Evolutionary conservation across 2,329 filamentous ascomycete species (phyloP).

Genomic region (Diaporthe caulivora): DNA sequence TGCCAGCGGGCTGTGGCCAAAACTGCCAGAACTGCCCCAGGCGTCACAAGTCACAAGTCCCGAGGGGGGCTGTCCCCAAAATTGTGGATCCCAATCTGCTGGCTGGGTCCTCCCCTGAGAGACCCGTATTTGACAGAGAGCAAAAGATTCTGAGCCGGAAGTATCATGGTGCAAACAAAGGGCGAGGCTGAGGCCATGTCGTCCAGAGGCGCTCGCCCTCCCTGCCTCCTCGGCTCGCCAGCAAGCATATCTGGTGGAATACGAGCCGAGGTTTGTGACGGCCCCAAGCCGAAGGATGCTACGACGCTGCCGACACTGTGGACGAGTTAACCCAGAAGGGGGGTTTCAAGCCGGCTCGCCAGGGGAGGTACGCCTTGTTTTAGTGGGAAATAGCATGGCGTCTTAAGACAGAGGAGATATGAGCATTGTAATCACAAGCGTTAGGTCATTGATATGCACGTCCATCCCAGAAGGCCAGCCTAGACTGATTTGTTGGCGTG

Average conservation of each 20-base stretch:
- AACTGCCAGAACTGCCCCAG: background rate
- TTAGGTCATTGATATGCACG: slow-evolving; percentile 5
- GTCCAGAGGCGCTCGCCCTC: background rate
- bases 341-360: background rate
- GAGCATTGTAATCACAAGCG: background rate
- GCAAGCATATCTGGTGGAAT: slow-evolving; percentile 7
- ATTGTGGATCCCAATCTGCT: slow-evolving; percentile 25
- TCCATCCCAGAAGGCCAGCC: background rate
- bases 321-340: background rate
- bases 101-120: slow-evolving; percentile 29
- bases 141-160: background rate
- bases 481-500: background rate
- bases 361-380: background rate
- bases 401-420: background rate
- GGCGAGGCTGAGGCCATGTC: background rate
- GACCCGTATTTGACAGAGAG: slow-evolving; percentile 14
- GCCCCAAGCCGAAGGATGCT: background rate
- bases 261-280: slow-evolving; percentile 2
- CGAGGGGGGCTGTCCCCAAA: background rate
- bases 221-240: background rate
- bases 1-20: slow-evolving; percentile 2
- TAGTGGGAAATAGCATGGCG: slow-evolving; percentile 17
- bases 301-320: background rate
- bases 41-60: background rate
- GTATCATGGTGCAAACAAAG: background rate